These are phyloP conservation scores for Colletotrichum godetiae DNA, from an alignment of 2,329 filamentous ascomycete genomes.

Conservation along the genomic window DNA sequence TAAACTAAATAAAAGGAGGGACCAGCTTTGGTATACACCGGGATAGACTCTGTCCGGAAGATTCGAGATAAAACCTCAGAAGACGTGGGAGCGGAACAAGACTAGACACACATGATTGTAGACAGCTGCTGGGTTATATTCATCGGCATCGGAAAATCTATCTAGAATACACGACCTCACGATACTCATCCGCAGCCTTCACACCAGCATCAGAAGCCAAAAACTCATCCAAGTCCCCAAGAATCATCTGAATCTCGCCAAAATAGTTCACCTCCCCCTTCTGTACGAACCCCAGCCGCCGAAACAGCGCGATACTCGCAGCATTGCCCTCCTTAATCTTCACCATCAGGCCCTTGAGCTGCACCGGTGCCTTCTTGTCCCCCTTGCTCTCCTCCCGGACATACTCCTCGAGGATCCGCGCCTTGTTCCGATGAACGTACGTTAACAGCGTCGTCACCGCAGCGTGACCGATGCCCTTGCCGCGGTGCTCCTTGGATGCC, in stretches of 20 bases:
- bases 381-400: slow-evolving; percentile 37
- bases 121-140: not conserved
- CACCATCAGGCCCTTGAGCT: slow-evolving; percentile 63
- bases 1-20: not conserved
- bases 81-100: not conserved
- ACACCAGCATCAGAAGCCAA: slow-evolving; percentile 16
- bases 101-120: not conserved
- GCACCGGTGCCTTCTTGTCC: not conserved
- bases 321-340: slow-evolving; percentile 69
- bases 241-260: slow-evolving; percentile 66
- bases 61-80: not conserved
- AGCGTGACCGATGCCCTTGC: slow-evolving; percentile 73
- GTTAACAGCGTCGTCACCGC: slow-evolving; percentile 75
- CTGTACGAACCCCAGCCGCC: slow-evolving; percentile 62
- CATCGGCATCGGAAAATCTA: not conserved
- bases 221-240: slow-evolving; percentile 43
- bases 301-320: slow-evolving; percentile 63
- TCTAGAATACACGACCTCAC: slow-evolving; percentile 26
- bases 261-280: slow-evolving; percentile 68
- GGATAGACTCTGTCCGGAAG: not conserved
- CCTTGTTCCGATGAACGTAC: slow-evolving; percentile 70
- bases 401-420: slow-evolving; percentile 63
- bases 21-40: not conserved
- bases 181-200: slow-evolving; percentile 15
- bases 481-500: slow-evolving; percentile 66